These are phyloP conservation scores for Platismatia glauca DNA, from an alignment of 495 filamentous ascomycete genomes.

Conservation along the genomic window DNA sequence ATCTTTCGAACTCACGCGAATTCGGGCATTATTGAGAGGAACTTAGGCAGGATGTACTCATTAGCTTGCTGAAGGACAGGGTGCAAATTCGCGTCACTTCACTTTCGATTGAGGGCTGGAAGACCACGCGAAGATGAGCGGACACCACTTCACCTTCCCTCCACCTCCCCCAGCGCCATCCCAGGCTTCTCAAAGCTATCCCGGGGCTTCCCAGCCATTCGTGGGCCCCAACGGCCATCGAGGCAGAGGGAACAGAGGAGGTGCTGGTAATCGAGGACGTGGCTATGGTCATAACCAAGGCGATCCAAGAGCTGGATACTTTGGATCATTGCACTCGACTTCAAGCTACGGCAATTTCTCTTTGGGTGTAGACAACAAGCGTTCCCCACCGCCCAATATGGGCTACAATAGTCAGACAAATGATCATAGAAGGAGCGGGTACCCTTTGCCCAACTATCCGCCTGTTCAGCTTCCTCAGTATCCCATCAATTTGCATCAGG, in stretches of 20 bases:
- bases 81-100: not conserved
- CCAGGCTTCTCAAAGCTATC: conserved; percentile 30
- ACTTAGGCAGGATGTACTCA: not conserved
- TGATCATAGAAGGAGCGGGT: conserved; percentile 6
- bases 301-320: conserved; percentile 21
- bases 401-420: conserved; percentile 7
- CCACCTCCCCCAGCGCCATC: conserved; percentile 32
- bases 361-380: not conserved
- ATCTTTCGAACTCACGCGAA: not conserved
- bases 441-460: conserved; percentile 19
- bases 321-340: not conserved
- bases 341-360: conserved; percentile 9
- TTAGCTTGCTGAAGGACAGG: not conserved
- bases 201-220: conserved; percentile 9
- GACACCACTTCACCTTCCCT: conserved; percentile 29
- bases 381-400: not conserved
- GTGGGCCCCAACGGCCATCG: conserved; percentile 1
- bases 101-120: not conserved
- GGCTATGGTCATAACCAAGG: conserved; percentile 45
- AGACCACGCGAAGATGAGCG: conserved; percentile 16
- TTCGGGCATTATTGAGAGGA: not conserved
- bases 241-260: conserved; percentile 35
- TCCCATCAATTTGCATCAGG: conserved; percentile 7
- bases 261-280: conserved; percentile 44
- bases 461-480: conserved; percentile 20